These are phyloP conservation scores for Citrullus colocynthis DNA, from an alignment of 306 rosid genomes.

Conservation along the genomic window DNA sequence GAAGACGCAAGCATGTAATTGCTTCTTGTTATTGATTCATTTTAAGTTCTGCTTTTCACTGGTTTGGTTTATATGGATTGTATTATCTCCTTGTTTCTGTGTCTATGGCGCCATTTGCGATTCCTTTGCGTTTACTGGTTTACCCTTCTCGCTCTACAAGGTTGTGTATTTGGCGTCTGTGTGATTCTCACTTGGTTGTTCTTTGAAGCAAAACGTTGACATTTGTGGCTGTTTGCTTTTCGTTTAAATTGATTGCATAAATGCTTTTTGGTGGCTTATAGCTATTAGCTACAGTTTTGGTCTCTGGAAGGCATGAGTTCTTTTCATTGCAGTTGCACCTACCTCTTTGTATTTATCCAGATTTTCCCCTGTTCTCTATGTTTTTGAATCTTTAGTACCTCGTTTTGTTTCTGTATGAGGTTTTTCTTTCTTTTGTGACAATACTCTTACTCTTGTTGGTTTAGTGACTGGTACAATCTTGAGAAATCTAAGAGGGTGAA, in stretches of 20 bases:
- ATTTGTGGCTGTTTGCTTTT: neutral
- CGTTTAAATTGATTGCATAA: neutral
- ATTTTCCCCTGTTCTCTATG: neutral
- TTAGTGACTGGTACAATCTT: conserved; percentile 98
- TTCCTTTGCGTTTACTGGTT: neutral
- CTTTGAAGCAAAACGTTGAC: neutral
- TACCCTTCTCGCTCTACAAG: neutral
- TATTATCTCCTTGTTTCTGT: neutral
- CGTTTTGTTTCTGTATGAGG: neutral
- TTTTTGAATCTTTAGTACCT: neutral
- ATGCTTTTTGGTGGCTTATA: neutral
- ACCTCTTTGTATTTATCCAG: neutral
- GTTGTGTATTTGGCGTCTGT: neutral
- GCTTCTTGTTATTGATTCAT: neutral
- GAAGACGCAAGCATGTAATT: conserved; percentile 99
- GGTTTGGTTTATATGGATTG: neutral
- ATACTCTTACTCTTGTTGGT: conserved; percentile 15
- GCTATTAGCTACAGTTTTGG: neutral
- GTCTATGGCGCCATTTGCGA: neutral
- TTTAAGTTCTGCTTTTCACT: neutral
- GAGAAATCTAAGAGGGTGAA: conserved; percentile 93
- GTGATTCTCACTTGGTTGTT: neutral
- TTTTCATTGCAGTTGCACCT: neutral
- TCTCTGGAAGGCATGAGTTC: neutral
- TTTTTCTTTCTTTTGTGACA: neutral